Conservation (phyloP, 371 early-diverging fungal species). For the Mucor sp. region DNA sequence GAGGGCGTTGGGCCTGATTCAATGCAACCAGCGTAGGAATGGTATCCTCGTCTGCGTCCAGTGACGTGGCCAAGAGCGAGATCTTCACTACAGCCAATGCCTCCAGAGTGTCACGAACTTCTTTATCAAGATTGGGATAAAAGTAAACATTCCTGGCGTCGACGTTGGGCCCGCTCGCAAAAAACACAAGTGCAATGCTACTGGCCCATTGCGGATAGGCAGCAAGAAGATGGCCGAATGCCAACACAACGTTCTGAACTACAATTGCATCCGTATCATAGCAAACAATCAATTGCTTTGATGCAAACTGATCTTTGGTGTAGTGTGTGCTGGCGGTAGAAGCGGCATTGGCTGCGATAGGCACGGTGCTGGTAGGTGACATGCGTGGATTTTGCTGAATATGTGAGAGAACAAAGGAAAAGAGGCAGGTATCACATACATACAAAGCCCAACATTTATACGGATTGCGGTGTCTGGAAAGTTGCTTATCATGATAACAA, state of each 20-base stretch:
- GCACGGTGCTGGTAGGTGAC: neutral
- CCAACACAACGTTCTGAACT: neutral
- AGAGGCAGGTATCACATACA: neutral
- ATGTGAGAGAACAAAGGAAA: neutral
- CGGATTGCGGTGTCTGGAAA: neutral
- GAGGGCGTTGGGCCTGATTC: neutral
- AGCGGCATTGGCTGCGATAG: neutral
- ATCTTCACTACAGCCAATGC: slow-evolving; percentile 1
- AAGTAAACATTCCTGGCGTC: neutral
- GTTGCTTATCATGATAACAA: no score
- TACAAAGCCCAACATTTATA: neutral
- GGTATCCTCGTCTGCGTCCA: neutral
- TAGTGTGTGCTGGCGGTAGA: neutral
- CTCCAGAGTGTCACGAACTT: neutral
- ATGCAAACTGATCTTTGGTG: neutral
- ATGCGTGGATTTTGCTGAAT: neutral
- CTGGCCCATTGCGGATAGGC: neutral
- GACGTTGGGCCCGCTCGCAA: neutral
- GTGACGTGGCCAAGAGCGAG: neutral
- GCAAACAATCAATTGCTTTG: neutral
- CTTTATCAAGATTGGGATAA: slow-evolving; percentile 5
- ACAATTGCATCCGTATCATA: neutral
- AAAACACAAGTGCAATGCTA: neutral
- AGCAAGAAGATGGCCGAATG: neutral
- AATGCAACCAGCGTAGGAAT: slow-evolving; percentile 1